These are phyloP conservation scores for Phascolomyces articulosus DNA, from an alignment of 371 early-diverging fungal genomes.

Conservation along the genomic window DNA sequence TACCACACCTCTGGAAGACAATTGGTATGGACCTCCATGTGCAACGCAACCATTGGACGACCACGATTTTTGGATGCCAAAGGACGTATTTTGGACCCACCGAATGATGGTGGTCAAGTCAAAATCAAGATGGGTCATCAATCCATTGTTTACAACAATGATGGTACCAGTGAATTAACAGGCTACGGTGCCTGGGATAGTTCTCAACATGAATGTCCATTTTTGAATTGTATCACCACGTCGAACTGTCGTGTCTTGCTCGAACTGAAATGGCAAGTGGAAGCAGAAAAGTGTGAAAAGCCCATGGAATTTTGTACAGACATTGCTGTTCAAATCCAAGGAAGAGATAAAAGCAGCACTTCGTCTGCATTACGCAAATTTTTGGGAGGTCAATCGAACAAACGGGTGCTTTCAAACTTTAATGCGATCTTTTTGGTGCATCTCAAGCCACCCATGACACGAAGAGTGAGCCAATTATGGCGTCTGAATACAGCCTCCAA, in stretches of 20 bases:
- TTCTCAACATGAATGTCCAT: slow-evolving; percentile 73
- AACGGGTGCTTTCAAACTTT: slow-evolving; percentile 45
- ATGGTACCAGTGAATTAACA: slow-evolving; percentile 66
- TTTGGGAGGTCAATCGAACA: slow-evolving; percentile 34
- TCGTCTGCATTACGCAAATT: slow-evolving; percentile 29
- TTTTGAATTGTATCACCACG: slow-evolving; percentile 73
- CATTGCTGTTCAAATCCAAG: slow-evolving; percentile 64
- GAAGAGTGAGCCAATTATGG: slow-evolving; percentile 69
- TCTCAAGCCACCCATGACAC: slow-evolving; percentile 62
- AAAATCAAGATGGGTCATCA: slow-evolving; percentile 53
- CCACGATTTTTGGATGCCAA: slow-evolving; percentile 70
- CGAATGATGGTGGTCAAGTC: slow-evolving; percentile 50
- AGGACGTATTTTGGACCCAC: slow-evolving; percentile 61
- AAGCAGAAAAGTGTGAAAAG: slow-evolving; percentile 59
- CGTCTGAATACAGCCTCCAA: slow-evolving; percentile 73
- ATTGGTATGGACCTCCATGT: slow-evolving; percentile 65
- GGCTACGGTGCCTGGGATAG: slow-evolving; percentile 84
- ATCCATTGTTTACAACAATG: slow-evolving; percentile 48
- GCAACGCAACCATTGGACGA: slow-evolving; percentile 62
- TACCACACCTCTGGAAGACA: slow-evolving; percentile 80
- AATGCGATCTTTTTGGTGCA: slow-evolving; percentile 61
- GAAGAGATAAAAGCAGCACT: slow-evolving; percentile 48
- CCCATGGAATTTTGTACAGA: slow-evolving; percentile 68
- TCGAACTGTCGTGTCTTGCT: slow-evolving; percentile 62
- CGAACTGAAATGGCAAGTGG: slow-evolving; percentile 60